Base-by-base conservation (phyloP, 495 filamentous ascomycete species). In the Eremomyces bilateralis region DNA sequence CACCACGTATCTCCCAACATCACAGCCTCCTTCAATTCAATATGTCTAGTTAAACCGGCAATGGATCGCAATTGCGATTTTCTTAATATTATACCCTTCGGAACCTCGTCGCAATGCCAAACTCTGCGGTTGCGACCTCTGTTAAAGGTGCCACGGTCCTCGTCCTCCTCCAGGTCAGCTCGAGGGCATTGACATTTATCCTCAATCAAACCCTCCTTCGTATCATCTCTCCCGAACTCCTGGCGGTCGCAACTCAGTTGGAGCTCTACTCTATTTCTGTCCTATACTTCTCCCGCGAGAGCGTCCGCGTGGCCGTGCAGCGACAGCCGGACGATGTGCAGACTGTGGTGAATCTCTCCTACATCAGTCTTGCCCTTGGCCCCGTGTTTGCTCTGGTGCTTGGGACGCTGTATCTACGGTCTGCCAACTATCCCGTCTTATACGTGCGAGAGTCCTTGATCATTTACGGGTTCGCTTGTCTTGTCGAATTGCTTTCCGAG, bases 171-270 rank as follows among this genome's bases (percentile, higher is more conserved):
- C 85, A 93, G 52, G 59, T 95, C 44, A 57, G 58, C 22, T 93
- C 83, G 11, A 75, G 85, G 32, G 67, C 75, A 28, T 58, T 93
- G 40, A 94, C 88, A 18, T 99, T 99, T 53, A 52, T 68, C 29
- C 71, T 84, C 37, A 95, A 95, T 60, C 83, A 95, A 52, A 35
- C 88, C 31, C 69, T 94, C 8, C 61, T 99, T 3, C 80, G 83
- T 24, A 81, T 72, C 46, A 58, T 95, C 15, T 85, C 82, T 0
- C 84, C 88, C 0, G 65, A 75, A 28, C 61, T 83, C 0, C 63
- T 95, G 1, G 88, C 83, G 3, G 62, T 88, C 19, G 77, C 83
- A 1, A 69, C 81, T 2, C 90, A 92, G 50, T 65, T 95, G 3
- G 88, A 99, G 40, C 67, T 95, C 1, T 92, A 78, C 52, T 80